phyloP scores from a whole-genome alignment of 1,139 yeast genomes.

The Pichia sp. region DNA sequence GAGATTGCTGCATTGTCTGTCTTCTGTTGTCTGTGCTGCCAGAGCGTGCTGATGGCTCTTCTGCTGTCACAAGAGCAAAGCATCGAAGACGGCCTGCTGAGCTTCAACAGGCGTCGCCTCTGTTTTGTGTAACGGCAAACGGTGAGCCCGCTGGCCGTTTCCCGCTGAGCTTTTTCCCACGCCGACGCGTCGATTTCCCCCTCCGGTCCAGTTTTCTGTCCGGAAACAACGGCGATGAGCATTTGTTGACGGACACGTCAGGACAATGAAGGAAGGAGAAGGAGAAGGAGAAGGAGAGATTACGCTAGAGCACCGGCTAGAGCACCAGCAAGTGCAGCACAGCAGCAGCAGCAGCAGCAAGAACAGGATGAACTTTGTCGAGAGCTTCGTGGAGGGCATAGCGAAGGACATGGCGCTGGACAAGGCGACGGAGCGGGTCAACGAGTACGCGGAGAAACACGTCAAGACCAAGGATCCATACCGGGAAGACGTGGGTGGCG shows the following conservation, averaged over 20 bases:
- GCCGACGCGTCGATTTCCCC: too few relatives aligned
- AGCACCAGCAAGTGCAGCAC: too few relatives aligned
- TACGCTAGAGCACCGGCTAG: background rate
- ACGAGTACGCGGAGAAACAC: conserved; percentile 59
- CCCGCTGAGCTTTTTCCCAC: too few relatives aligned
- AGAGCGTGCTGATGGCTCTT: background rate
- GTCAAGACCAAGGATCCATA: conserved; percentile 68
- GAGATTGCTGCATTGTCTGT: background rate
- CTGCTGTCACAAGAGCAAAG: background rate
- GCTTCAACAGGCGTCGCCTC: too few relatives aligned
- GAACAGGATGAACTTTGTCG: conserved; percentile 6
- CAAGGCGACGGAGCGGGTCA: conserved; percentile 32
- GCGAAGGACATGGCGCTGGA: conserved; percentile 17
- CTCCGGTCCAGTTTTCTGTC: too few relatives aligned
- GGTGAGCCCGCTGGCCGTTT: too few relatives aligned
- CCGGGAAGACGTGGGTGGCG: conserved; percentile 46
- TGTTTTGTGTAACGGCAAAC: too few relatives aligned
- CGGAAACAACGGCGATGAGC: too few relatives aligned
- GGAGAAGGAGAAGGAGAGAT: background rate
- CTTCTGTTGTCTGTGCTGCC: background rate
- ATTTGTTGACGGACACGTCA: background rate
- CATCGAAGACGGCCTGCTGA: too few relatives aligned
- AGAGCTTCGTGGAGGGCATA: conserved; percentile 15
- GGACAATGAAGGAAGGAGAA: background rate
- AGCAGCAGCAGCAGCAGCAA: too few relatives aligned